phyloP scores from a whole-genome alignment of 225 moss, liverwort and hornwort genomes.

The Asterella californica region DNA sequence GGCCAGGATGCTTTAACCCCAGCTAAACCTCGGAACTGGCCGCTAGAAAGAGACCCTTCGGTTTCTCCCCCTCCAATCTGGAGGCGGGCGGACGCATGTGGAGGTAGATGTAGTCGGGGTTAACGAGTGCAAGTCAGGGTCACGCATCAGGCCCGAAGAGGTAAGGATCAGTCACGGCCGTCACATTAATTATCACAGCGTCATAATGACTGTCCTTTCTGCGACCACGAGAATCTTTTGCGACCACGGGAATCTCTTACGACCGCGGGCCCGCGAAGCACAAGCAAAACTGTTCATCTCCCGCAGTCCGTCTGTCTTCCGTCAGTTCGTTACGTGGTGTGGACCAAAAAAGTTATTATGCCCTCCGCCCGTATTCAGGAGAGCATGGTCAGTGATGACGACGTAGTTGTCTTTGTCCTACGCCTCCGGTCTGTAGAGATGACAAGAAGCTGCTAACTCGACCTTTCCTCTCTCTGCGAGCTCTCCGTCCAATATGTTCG shows the following conservation, averaged over 20 bases:
- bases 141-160: background rate
- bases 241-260: conserved; percentile 9
- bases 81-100: background rate
- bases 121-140: background rate
- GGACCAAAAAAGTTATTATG: conserved; percentile 9
- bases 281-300: conserved; percentile 14
- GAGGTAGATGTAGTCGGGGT: background rate
- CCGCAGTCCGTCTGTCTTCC: conserved; percentile 6
- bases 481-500: background rate
- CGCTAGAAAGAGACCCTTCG: background rate
- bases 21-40: background rate
- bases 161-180: conserved; percentile 16
- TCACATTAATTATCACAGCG: conserved; percentile 4
- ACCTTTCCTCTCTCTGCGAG: background rate
- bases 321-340: conserved; percentile 12
- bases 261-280: conserved; percentile 10
- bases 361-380: conserved; percentile 1
- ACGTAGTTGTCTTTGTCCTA: conserved; percentile 9
- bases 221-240: conserved; percentile 12
- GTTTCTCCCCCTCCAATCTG: background rate
- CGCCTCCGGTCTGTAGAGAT: background rate
- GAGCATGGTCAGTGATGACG: background rate
- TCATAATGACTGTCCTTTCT: conserved; percentile 13
- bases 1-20: background rate
- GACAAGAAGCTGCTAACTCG: background rate